phyloP scores from a whole-genome alignment of 495 filamentous ascomycete species.

The Talaromyces liani region DNA sequence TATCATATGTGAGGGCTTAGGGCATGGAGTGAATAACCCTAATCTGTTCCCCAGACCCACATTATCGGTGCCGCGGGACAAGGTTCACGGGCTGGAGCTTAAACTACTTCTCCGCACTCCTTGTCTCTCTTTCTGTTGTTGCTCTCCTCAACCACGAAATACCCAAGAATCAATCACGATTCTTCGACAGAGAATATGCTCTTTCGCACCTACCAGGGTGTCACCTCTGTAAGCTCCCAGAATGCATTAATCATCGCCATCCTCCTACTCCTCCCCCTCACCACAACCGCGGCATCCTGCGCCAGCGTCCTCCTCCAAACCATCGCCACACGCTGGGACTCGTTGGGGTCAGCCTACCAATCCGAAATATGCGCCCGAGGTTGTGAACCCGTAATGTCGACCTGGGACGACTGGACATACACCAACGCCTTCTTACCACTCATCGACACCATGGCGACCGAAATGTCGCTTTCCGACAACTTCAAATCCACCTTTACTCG shows the following conservation, averaged over 20 bases:
- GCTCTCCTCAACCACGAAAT: background rate
- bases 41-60: background rate
- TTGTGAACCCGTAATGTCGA: constrained; percentile 34
- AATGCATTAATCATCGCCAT: background rate
- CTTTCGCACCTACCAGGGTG: background rate
- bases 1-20: too few species aligned
- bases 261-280: constrained; percentile 12
- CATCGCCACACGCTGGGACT: constrained; percentile 27
- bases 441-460: constrained; percentile 28
- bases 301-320: constrained; percentile 28
- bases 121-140: background rate
- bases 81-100: background rate
- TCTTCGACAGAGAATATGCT: background rate
- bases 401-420: constrained; percentile 41
- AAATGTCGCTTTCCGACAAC: constrained; percentile 9
- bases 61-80: background rate
- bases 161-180: background rate
- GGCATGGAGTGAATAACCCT: too few species aligned
- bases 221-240: background rate
- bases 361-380: constrained; percentile 34
- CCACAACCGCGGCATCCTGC: constrained; percentile 23
- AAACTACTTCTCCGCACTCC: background rate
- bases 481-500: constrained; percentile 7
- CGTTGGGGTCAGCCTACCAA: constrained; percentile 29
- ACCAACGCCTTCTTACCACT: constrained; percentile 36